Percentiles rank a stretch among this genome's conserved stretches.
phyloP scores from a whole-genome alignment of 2,329 filamentous ascomycete species.

The Penicillium thymicola region DNA sequence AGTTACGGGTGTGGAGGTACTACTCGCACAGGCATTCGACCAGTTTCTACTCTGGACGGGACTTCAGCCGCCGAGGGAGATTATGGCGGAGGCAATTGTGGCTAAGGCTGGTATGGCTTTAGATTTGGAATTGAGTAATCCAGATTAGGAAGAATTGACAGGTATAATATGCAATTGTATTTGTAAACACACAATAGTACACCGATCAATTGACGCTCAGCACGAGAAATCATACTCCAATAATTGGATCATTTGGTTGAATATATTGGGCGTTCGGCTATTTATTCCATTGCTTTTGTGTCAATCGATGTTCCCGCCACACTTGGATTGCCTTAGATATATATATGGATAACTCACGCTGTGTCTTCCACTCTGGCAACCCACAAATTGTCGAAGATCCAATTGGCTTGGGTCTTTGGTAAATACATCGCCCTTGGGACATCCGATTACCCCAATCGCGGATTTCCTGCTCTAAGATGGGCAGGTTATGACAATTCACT shows the following conservation, averaged over 20 bases:
- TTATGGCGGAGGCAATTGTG: conserved; percentile 9
- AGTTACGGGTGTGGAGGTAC: conserved; percentile 25
- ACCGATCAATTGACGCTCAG: neutral
- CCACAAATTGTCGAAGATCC: conserved; percentile 5
- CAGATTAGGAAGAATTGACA: neutral
- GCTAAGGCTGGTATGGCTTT: conserved; percentile 1
- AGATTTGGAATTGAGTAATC: neutral
- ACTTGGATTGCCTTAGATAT: neutral
- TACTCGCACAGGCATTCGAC: conserved; percentile 25
- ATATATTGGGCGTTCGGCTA: neutral
- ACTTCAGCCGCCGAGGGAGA: conserved; percentile 5
- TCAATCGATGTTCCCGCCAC: neutral
- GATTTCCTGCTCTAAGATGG: conserved; percentile 17
- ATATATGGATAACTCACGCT: neutral
- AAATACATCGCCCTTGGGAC: conserved; percentile 10
- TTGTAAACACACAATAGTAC: neutral
- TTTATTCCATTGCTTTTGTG: neutral
- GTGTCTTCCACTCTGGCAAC: conserved; percentile 1
- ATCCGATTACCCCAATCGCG: conserved; percentile 23
- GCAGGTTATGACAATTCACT: conserved; percentile 12
- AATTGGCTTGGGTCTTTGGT: conserved; percentile 21
- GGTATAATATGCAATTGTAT: neutral
- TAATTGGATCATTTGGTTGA: neutral
- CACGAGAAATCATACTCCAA: neutral
- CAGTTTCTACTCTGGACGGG: conserved; percentile 26